These are phyloP conservation scores for Salix purpurea DNA, from an alignment of 345 rosid genomes.

Conservation along the genomic window DNA sequence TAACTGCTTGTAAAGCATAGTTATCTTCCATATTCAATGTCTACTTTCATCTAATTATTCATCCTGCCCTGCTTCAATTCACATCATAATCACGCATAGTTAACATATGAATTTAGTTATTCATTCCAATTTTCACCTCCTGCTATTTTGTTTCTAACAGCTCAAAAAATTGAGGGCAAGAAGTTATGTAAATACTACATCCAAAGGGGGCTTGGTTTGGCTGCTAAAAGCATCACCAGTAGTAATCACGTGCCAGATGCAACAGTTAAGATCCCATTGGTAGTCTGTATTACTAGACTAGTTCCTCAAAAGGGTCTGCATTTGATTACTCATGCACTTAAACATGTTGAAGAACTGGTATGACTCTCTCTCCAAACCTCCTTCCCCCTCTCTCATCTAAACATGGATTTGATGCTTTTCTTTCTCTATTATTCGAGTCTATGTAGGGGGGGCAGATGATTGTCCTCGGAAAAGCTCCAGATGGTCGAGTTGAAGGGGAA, in stretches of 20 bases:
- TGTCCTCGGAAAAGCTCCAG: conserved; percentile 52
- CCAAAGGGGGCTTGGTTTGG: conserved; percentile 50
- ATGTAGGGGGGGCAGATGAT: conserved; percentile 57
- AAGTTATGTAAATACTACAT: conserved; percentile 41
- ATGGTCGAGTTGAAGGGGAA: conserved; percentile 39
- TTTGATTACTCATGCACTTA: conserved; percentile 50
- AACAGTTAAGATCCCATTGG: conserved; percentile 33
- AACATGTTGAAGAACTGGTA: conserved; percentile 43
- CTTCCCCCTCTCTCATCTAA: background rate
- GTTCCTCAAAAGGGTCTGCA: conserved; percentile 66
- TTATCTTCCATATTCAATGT: background rate
- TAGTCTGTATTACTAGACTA: conserved; percentile 52
- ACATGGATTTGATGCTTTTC: conserved; percentile 1
- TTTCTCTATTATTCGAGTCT: conserved; percentile 8
- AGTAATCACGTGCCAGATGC: conserved; percentile 15
- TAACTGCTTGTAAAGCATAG: background rate
- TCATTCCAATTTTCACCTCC: background rate
- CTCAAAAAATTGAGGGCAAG: conserved; percentile 42
- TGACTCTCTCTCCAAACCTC: conserved; percentile 4
- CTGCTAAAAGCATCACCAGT: conserved; percentile 16
- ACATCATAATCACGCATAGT: background rate
- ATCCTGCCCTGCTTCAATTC: background rate
- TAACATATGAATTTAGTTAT: background rate
- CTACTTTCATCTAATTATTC: background rate
- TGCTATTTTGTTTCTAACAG: conserved; percentile 17